These are phyloP conservation scores for Chrysosporium queenslandicum DNA, from an alignment of 2,329 filamentous ascomycete species.

Conservation along the genomic window DNA sequence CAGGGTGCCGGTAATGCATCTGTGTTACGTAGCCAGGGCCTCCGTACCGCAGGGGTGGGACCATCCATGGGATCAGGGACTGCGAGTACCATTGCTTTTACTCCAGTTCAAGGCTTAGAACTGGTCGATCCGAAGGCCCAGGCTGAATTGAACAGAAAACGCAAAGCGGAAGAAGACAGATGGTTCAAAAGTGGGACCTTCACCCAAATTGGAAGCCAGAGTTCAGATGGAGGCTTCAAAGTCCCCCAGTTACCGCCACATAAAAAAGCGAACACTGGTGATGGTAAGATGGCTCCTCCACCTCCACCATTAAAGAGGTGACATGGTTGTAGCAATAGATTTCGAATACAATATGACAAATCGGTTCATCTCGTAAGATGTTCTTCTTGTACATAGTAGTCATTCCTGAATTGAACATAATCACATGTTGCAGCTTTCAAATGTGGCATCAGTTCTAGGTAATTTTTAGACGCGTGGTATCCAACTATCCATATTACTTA, in stretches of 20 bases:
- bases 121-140: conserved; percentile 87
- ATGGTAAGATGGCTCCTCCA: conserved; percentile 44
- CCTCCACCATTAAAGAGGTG: conserved; percentile 25
- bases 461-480: no score
- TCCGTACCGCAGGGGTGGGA: conserved; percentile 74
- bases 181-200: conserved; percentile 99
- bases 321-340: background rate
- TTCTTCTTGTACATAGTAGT: no score
- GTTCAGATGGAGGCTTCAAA: conserved; percentile 51
- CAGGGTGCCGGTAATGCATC: conserved; percentile 52
- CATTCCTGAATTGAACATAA: no score
- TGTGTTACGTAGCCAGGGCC: conserved; percentile 67
- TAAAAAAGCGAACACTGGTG: conserved; percentile 63
- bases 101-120: conserved; percentile 86
- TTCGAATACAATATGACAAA: no score
- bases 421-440: no score
- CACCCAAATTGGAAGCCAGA: conserved; percentile 56
- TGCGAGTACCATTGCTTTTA: conserved; percentile 81
- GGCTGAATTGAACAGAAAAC: conserved; percentile 77
- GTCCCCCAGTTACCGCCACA: conserved; percentile 60
- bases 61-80: conserved; percentile 59
- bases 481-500: no score
- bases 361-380: no score
- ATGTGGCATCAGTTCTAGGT: no score
- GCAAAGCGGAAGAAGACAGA: conserved; percentile 85